phyloP scores from a whole-genome alignment of 108 stramenopile species.

The Cyclotella baltica region DNA sequence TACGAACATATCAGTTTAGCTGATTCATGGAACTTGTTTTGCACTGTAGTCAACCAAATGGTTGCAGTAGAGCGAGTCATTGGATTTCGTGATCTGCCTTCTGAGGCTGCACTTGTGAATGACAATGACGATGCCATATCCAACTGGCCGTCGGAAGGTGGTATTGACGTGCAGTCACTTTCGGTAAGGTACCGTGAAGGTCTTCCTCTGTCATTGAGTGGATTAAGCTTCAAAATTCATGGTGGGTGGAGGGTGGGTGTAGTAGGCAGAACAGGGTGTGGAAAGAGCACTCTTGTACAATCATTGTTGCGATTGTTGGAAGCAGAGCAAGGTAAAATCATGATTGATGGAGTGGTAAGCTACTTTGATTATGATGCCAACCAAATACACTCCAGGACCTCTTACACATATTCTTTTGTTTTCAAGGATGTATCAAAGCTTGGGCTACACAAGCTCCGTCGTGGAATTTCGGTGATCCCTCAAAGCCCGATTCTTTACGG shows the following conservation, averaged over 20 bases:
- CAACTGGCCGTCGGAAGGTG: conserved; percentile 81
- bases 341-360: conserved; percentile 79
- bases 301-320: conserved; percentile 84
- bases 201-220: conserved; percentile 77
- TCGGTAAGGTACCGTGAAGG: conserved; percentile 78
- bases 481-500: conserved; percentile 93
- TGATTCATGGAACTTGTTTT: no score
- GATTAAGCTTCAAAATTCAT: conserved; percentile 68
- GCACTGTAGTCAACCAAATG: conserved; percentile 94
- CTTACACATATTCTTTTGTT: background rate
- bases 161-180: conserved; percentile 67
- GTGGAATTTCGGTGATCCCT: conserved; percentile 89
- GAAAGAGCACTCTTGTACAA: conserved; percentile 80
- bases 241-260: conserved; percentile 79
- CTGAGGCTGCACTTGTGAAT: conserved; percentile 71
- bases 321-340: conserved; percentile 77
- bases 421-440: conserved; percentile 69
- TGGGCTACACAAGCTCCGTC: conserved; percentile 89
- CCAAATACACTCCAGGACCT: background rate
- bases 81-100: conserved; percentile 68
- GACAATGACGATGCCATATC: conserved; percentile 58
- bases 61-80: conserved; percentile 88
- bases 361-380: background rate
- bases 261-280: conserved; percentile 69
- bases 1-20: no score